A percentile compares a stretch with the other conserved stretches of the same genome.
phyloP scores from a whole-genome alignment of 129 eudicot genomes.

The Ambrosia trifida region DNA sequence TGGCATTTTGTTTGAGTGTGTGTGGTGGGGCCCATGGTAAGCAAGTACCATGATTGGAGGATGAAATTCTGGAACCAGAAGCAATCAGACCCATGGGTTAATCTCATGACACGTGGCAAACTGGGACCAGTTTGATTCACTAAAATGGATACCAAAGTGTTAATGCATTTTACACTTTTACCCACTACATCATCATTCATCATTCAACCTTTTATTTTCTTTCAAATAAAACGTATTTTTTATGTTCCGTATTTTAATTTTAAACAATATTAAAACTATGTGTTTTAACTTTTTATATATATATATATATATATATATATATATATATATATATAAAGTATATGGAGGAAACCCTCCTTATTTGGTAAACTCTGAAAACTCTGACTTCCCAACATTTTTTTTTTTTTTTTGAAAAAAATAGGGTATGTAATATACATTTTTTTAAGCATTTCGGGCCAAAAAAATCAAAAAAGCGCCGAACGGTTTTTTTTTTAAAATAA shows the following conservation, averaged over 20 bases:
- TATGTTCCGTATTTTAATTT: not conserved
- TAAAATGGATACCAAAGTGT: constrained; percentile 37
- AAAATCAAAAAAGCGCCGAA: no score
- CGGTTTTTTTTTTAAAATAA: no score
- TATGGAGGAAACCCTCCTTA: no score
- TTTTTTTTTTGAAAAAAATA: no score
- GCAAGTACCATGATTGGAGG: constrained; percentile 40
- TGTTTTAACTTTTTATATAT: no score
- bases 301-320: no score
- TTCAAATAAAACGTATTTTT: not conserved
- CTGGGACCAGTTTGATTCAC: constrained; percentile 34
- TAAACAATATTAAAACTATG: not conserved
- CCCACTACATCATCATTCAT: constrained; percentile 31
- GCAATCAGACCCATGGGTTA: constrained; percentile 30
- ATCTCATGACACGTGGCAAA: constrained; percentile 36
- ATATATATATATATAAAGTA: no score
- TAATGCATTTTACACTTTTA: constrained; percentile 37
- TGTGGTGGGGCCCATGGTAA: constrained; percentile 27
- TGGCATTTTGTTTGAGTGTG: constrained; percentile 38
- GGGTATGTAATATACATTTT: no score
- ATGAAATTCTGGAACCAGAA: constrained; percentile 18
- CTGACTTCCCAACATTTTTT: no score
- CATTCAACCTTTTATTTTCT: constrained; percentile 1
- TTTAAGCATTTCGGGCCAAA: no score
- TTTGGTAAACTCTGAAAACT: no score